Conservation (phyloP, 495 filamentous ascomycete species). For the Annulohypoxylon maeteangense region DNA sequence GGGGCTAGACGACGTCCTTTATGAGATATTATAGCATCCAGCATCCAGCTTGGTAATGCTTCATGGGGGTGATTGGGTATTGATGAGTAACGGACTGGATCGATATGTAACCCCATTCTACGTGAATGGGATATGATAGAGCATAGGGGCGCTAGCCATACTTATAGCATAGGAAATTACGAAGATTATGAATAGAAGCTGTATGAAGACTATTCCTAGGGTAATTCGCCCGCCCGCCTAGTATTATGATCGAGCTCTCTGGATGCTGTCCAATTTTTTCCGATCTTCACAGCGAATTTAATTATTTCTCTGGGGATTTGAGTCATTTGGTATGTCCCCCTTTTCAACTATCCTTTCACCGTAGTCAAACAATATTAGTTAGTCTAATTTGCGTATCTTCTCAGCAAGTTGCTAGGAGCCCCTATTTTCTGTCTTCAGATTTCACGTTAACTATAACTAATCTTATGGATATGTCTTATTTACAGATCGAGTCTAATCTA, state of each 20-base stretch:
- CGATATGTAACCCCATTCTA: background rate
- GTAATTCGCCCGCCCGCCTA: background rate
- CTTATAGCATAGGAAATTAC: background rate
- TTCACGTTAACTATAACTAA: too few relatives aligned
- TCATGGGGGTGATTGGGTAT: background rate
- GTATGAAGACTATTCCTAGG: background rate
- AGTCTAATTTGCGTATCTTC: too few relatives aligned
- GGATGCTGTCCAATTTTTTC: too few relatives aligned
- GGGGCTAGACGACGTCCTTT: constrained; percentile 47
- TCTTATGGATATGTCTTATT: background rate
- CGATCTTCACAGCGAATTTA: too few relatives aligned
- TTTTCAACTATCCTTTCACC: too few relatives aligned
- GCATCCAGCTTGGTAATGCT: background rate
- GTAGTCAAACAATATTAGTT: too few relatives aligned
- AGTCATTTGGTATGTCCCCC: too few relatives aligned
- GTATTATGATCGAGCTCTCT: background rate
- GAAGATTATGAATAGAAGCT: background rate
- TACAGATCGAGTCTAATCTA: background rate
- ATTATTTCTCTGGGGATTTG: too few relatives aligned
- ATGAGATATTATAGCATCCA: constrained; percentile 25
- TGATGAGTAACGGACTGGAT: background rate
- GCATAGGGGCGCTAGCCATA: constrained; percentile 8
- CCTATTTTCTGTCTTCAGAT: too few relatives aligned
- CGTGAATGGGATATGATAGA: background rate
- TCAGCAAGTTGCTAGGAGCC: too few relatives aligned